A percentile compares a stretch with the other conserved stretches of the same genome.
phyloP scores from a whole-genome alignment of 768 basidiomycete species.

The Mycena floridula region DNA sequence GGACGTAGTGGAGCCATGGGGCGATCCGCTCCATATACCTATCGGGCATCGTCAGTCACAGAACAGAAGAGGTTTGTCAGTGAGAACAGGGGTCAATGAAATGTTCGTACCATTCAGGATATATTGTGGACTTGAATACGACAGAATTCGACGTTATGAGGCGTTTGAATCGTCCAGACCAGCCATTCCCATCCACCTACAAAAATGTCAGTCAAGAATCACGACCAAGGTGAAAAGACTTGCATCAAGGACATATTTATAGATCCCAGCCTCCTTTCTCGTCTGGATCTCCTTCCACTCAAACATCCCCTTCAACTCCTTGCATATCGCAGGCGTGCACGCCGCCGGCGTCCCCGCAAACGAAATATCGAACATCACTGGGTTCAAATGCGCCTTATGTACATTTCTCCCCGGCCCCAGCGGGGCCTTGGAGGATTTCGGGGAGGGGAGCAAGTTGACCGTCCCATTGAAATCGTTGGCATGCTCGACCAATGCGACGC shows the following conservation, averaged over 20 bases:
- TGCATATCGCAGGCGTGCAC: slow-evolving; percentile 36
- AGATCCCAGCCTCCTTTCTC: slow-evolving; percentile 35
- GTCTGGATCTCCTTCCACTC: slow-evolving; percentile 37
- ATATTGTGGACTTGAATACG: too few relatives aligned
- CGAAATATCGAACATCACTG: slow-evolving; percentile 50
- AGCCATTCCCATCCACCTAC: slow-evolving; percentile 53
- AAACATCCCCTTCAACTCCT: slow-evolving; percentile 38
- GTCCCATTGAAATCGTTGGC: slow-evolving; percentile 14
- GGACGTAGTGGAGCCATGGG: too few relatives aligned
- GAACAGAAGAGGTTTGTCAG: slow-evolving; percentile 21
- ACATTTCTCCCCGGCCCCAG: slow-evolving; percentile 28
- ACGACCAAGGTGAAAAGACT: slow-evolving; percentile 14
- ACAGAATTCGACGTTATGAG: too few relatives aligned
- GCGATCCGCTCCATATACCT: slow-evolving; percentile 71
- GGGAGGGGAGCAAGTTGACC: neutral
- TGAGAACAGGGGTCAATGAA: slow-evolving; percentile 1
- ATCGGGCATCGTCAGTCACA: slow-evolving; percentile 48
- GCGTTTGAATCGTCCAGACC: too few relatives aligned
- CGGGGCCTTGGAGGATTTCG: slow-evolving; percentile 7
- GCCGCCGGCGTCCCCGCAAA: slow-evolving; percentile 35
- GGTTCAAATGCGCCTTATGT: slow-evolving; percentile 27
- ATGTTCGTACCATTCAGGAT: slow-evolving; percentile 52
- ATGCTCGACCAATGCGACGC: slow-evolving; percentile 35
- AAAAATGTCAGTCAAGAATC: neutral
- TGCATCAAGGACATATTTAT: slow-evolving; percentile 58